Evolutionary conservation across 2,329 filamentous ascomycete genomes (phyloP), one percentile per base, ranked within the genome.

Genomic region (Cercospora sp.): DNA sequence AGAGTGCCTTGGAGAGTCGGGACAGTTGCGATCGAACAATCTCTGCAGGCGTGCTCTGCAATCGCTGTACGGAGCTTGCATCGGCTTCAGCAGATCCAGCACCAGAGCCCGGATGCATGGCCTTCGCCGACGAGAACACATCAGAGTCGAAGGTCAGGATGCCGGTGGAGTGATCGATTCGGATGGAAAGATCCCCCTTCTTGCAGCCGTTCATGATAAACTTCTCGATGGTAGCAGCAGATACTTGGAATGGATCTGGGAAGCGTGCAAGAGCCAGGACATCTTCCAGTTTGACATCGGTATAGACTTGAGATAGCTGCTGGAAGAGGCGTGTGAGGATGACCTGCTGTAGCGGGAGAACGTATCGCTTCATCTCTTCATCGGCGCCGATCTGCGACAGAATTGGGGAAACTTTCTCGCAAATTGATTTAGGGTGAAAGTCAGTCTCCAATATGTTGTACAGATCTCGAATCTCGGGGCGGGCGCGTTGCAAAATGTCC

Each of bases 171-270:
- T 99, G 95, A 79, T 98, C 92, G 82, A 98, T 93, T 70, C 95
- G 93, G 75, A 99, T 96, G 64, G 95, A 91, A 57, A 99, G 87
- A 76, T 99, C 95, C 66, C 95, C 95, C 88, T 99, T 99, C 89
- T 99, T 99, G 87, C 96, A 98, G 72, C 95, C 95, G 81, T 99
- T 99, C 95, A 99, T 99, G 86, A 99, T 98, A 86, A 99, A 99
- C 84, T 98, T 99, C 86, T 99, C 95, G 73, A 99, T 96, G 70
- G 92, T 96, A 73, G 90, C 89, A 64, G 91, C 90, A 71, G 88
- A 91, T 73, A 98, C 93, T 82, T 97, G 91, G 87, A 96, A 98
- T 51, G 95, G 93, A 79, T 96, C 94, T 9, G 95, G 95, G 86
- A 99, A 99, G 78, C 95, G 88, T 70, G 95, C 95, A 64, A 99